Evolutionary conservation across 2,329 filamentous ascomycete genomes (phyloP).

Genomic region (Ophiostoma piceae): DNA sequence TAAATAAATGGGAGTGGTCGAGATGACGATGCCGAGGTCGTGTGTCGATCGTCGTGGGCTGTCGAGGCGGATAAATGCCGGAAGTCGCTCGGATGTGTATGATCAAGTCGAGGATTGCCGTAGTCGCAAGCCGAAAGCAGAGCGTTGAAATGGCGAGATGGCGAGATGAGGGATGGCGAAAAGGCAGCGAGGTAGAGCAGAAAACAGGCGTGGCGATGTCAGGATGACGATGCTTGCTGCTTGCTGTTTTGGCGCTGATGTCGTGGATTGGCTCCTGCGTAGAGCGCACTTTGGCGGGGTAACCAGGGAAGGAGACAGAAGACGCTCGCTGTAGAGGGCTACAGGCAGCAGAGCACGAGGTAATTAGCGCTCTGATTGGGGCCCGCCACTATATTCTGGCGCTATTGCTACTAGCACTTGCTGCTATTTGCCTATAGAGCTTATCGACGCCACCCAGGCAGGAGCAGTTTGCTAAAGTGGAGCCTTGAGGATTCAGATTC

Average conservation of each 20-base stretch:
- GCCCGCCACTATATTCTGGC: constrained; percentile 11
- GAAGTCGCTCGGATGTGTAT: neutral
- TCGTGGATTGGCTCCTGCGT: neutral
- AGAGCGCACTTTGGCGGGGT: constrained; percentile 20
- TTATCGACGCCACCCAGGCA: constrained; percentile 12
- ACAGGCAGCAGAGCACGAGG: constrained; percentile 2
- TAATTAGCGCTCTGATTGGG: constrained; percentile 9
- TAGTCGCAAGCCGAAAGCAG: neutral
- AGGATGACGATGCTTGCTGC: constrained; percentile 16
- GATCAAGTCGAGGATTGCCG: neutral
- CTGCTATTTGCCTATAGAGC: neutral
- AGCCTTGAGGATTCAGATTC: neutral
- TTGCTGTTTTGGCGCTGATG: constrained; percentile 13
- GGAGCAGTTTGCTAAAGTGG: constrained; percentile 11
- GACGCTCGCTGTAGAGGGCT: constrained; percentile 5
- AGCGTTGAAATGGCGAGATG: neutral
- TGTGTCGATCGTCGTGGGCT: neutral
- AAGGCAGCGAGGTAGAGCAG: neutral
- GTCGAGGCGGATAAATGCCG: neutral
- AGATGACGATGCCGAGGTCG: neutral
- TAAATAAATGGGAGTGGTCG: constrained; percentile 36
- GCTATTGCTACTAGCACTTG: neutral
- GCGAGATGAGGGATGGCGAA: neutral
- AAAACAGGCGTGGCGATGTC: neutral
- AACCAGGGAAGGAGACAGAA: constrained; percentile 14